Conservation (phyloP, 257 asterid genomes). For the Solanum acaule region DNA sequence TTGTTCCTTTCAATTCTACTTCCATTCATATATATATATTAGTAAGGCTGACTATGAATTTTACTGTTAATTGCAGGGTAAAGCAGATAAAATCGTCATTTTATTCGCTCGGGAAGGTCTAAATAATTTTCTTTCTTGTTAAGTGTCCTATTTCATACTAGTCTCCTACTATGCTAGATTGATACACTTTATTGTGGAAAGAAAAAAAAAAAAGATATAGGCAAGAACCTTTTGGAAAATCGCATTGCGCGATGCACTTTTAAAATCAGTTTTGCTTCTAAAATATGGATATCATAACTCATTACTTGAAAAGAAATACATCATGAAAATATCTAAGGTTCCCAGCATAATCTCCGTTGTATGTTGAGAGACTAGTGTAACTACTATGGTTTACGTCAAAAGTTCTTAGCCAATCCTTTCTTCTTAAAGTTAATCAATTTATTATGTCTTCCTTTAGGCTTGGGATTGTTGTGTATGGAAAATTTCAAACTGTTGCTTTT, state of each 20-base stretch:
- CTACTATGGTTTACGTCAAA: not conserved
- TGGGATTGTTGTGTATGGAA: too few relatives aligned
- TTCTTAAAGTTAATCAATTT: too few relatives aligned
- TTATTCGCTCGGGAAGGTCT: constrained; percentile 69
- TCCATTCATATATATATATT: too few relatives aligned
- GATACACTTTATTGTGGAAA: not conserved
- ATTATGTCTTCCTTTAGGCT: too few relatives aligned
- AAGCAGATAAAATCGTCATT: constrained; percentile 84
- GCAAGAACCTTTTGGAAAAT: not conserved
- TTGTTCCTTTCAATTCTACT: too few relatives aligned
- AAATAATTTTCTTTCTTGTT: not conserved
- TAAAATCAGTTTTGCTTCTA: not conserved
- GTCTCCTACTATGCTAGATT: not conserved
- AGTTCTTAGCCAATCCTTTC: too few relatives aligned
- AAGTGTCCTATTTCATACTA: not conserved
- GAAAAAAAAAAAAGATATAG: not conserved
- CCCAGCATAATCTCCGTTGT: not conserved
- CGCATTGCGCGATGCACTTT: not conserved
- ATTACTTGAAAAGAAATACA: not conserved
- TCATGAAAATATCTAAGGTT: not conserved
- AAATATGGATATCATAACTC: not conserved
- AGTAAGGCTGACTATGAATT: too few relatives aligned
- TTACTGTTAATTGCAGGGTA: constrained; percentile 36
- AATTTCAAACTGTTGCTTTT: too few relatives aligned
- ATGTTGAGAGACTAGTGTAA: not conserved